Evolutionary conservation across 805 yeast species (phyloP).

Genomic region (Starmerella stellata): DNA sequence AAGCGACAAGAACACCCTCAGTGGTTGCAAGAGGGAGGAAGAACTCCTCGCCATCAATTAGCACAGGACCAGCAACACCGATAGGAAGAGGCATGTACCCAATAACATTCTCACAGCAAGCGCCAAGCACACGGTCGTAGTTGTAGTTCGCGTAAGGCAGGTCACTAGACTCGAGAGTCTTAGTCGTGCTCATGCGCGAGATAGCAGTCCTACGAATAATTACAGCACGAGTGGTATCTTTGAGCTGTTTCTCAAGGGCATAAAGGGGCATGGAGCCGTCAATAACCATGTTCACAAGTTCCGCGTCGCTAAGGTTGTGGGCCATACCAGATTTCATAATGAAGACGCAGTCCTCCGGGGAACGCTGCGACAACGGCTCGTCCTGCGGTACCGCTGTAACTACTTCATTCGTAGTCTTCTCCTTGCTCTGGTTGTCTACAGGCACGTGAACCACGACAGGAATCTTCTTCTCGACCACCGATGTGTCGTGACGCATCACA

Average conservation of each 20-base stretch:
- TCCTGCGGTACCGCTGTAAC: constrained; percentile 1
- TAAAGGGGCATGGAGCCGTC: constrained; percentile 74
- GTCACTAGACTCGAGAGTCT: constrained; percentile 49
- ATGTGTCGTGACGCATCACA: constrained; percentile 34
- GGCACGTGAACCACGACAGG: constrained; percentile 19
- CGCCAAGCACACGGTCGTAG: constrained; percentile 91
- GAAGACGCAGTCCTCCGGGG: constrained; percentile 43
- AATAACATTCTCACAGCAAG: constrained; percentile 96
- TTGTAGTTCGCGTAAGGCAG: constrained; percentile 75
- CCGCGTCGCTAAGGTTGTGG: constrained; percentile 47
- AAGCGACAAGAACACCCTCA: constrained; percentile 96
- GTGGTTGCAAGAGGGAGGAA: constrained; percentile 99
- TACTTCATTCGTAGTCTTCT: not conserved
- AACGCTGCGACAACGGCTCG: constrained; percentile 10
- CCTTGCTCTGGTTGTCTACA: not conserved
- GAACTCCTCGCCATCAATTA: constrained; percentile 71
- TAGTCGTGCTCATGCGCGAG: constrained; percentile 63
- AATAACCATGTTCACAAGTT: constrained; percentile 52
- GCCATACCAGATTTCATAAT: constrained; percentile 56
- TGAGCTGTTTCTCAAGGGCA: constrained; percentile 83
- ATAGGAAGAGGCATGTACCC: constrained; percentile 94
- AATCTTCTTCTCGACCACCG: constrained; percentile 18
- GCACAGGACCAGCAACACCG: constrained; percentile 93
- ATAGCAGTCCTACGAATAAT: constrained; percentile 83
- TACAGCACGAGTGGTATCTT: constrained; percentile 83